Evolutionary conservation across 2,329 filamentous ascomycete species (phyloP).

Genomic region (Penicillium glabrum): DNA sequence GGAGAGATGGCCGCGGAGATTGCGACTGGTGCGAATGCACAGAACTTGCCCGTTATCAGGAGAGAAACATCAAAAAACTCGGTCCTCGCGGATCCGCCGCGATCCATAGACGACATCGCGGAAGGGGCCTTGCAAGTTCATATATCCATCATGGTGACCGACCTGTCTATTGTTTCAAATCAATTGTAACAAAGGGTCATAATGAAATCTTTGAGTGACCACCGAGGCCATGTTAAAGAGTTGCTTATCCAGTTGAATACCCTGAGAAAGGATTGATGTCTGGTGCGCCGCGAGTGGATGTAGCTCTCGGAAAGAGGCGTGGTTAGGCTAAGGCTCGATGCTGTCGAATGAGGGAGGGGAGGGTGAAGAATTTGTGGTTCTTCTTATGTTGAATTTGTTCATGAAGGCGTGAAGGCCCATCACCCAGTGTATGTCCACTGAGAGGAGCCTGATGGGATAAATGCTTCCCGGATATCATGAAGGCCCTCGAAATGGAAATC

Average conservation of each 20-base stretch:
- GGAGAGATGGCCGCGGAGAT: no score
- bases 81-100: no score
- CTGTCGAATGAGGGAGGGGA: neutral
- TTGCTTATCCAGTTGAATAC: neutral
- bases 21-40: no score
- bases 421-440: neutral
- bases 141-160: neutral
- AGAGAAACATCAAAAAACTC: no score
- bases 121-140: neutral
- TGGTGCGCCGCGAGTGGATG: neutral
- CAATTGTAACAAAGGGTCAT: neutral
- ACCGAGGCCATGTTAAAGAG: neutral
- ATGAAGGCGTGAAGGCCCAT: neutral
- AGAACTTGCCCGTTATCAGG: no score
- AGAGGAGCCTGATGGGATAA: slow-evolving; percentile 4
- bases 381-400: neutral
- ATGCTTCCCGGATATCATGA: slow-evolving; percentile 8
- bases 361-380: neutral
- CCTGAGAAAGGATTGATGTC: neutral
- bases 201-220: neutral
- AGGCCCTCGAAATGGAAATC: slow-evolving; percentile 2
- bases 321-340: neutral
- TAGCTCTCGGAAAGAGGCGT: neutral
- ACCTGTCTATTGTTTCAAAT: neutral
- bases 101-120: no score